phyloP scores from a whole-genome alignment of 176 grass and related monocot species.

The Saccharum spontaneum region DNA sequence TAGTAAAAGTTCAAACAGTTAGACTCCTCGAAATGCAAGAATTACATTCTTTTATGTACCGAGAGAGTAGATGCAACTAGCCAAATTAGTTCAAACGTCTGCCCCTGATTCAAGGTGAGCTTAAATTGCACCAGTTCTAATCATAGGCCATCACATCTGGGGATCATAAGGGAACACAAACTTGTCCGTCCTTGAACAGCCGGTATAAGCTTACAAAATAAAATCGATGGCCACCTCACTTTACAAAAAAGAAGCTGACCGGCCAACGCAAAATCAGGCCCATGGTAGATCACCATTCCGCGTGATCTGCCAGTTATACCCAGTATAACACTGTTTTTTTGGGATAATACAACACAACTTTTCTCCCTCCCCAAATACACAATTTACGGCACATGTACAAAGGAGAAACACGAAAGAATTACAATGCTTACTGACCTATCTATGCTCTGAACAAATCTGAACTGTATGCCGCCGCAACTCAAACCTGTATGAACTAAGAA shows the following conservation, averaged over 20 bases:
- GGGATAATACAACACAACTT: constrained; percentile 40
- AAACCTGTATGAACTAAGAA: constrained; percentile 42
- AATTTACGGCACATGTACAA: constrained; percentile 50
- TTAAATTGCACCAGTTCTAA: not conserved
- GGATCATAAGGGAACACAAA: not conserved
- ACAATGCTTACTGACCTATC: constrained; percentile 48
- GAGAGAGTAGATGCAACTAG: not conserved
- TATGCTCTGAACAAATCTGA: constrained; percentile 56
- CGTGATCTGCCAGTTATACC: constrained; percentile 30
- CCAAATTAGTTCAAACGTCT: not conserved
- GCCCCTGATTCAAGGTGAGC: not conserved
- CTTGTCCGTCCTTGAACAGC: not conserved
- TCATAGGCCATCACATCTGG: not conserved
- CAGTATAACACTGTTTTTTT: constrained; percentile 33
- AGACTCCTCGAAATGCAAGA: no score
- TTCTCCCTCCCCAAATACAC: constrained; percentile 33
- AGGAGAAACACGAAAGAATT: constrained; percentile 36
- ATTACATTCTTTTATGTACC: no score
- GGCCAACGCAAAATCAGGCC: constrained; percentile 45
- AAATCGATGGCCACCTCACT: constrained; percentile 39
- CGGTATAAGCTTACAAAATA: constrained; percentile 21
- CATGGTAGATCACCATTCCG: constrained; percentile 33
- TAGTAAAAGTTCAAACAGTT: no score
- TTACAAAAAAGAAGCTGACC: constrained; percentile 35
- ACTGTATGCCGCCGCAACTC: constrained; percentile 46